Evolutionary conservation across 2,329 filamentous ascomycete genomes (phyloP).

Genomic region (Aspergillus floridensis): DNA sequence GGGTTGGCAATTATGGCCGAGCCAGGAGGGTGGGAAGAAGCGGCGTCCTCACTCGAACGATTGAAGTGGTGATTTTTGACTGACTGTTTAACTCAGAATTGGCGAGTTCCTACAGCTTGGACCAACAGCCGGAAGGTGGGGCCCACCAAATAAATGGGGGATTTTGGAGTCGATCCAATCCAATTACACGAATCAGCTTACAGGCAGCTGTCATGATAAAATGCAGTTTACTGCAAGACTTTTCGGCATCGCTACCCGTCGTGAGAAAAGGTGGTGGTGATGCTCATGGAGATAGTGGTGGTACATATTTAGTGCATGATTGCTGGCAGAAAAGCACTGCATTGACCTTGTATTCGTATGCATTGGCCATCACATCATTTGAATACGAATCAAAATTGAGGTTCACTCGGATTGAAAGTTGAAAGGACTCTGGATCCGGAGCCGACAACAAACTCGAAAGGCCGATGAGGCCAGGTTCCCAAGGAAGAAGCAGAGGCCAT

Average conservation of each 20-base stretch:
- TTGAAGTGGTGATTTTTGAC: too few species aligned
- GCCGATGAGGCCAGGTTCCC: neutral
- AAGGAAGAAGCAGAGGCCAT: conserved; percentile 5
- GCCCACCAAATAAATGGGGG: conserved; percentile 11
- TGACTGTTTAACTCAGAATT: too few species aligned
- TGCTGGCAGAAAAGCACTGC: too few species aligned
- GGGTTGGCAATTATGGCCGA: too few species aligned
- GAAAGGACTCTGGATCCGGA: too few species aligned
- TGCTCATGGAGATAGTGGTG: too few species aligned
- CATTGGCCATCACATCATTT: conserved; percentile 14
- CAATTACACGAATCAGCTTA: conserved; percentile 9
- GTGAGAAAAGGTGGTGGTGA: too few species aligned
- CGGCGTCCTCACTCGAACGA: too few species aligned
- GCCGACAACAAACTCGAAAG: neutral
- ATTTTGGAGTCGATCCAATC: conserved; percentile 9
- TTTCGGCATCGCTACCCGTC: neutral
- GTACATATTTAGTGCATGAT: too few species aligned
- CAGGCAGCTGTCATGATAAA: conserved; percentile 12
- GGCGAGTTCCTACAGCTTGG: conserved; percentile 10
- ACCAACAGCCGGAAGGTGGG: conserved; percentile 18
- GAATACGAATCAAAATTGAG: too few species aligned
- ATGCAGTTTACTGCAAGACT: neutral
- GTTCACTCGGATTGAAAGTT: too few species aligned
- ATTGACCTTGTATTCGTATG: neutral
- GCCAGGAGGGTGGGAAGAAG: too few species aligned